Evolutionary conservation across 495 filamentous ascomycete genomes (phyloP), one percentile per base, ranked within the genome.

Genomic region (Bacidia gigantensis): DNA sequence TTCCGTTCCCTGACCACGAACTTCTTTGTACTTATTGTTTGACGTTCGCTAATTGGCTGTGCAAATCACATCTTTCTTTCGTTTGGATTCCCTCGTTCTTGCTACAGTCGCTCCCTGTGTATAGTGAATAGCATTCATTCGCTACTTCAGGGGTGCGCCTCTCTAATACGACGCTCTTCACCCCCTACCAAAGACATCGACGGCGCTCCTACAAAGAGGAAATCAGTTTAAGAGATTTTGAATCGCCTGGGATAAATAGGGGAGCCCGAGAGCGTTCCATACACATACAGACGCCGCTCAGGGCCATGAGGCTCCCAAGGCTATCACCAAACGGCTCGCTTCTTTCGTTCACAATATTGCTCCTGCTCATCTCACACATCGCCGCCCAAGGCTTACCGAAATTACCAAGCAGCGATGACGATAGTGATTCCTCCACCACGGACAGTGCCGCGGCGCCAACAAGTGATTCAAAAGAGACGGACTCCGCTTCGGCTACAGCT

Each of bases 391-490:
- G 49, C 18, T 49, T 57, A 26, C 55, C 57, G 23, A 56, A 56
- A 40, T 10, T 59, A 11, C 40, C 57, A 5, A 46, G 46, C 12
- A 17, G 46, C 17, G 42, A 39, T 10, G 42, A 38, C 18, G 47
- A 43, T 11, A 47, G 48, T 17, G 51, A 25, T 46, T 56, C 49
- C 11, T 26, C 47, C 17, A 21, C 26, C n/a, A 26, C 24, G 12
- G 39, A 43, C 14, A 21, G 45, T 39, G 26, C 55, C 11, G 40
- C 52, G 24, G 26, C 26, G 17, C 54, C 63, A 22, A 18, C 35
- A 26, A 51, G 58, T 39, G 51, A 56, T 39, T 51, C 62, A 21
- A 57, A 68, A 26, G 46, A 53, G 18, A 58, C 65, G 11, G 61
- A 56, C 38, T 63, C 60, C 24, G 55, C 45, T 24, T 35, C 29